Percentiles rank a stretch among this genome's conserved stretches.
phyloP scores from a whole-genome alignment of 129 eudicot species.

The Tagetes erecta region DNA sequence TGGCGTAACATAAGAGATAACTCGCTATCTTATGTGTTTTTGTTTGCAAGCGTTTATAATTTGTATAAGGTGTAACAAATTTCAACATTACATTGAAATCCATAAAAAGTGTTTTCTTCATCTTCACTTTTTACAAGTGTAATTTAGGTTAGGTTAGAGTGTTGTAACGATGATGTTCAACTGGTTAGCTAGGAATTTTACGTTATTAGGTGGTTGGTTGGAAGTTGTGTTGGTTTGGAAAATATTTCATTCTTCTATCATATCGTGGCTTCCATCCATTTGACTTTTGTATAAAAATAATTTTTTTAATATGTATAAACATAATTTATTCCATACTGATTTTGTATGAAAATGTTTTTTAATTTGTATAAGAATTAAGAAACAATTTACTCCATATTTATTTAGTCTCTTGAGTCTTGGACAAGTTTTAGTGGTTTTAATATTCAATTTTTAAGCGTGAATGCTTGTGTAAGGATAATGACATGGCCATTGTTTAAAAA shows the following conservation, averaged over 20 bases:
- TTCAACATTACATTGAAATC: too few species aligned
- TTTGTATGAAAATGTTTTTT: background rate
- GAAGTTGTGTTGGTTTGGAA: conserved; percentile 32
- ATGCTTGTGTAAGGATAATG: conserved; percentile 2
- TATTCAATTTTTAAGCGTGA: conserved; percentile 5
- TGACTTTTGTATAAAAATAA: conserved; percentile 19
- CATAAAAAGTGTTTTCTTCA: background rate
- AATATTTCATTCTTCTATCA: background rate
- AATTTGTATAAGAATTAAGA: background rate
- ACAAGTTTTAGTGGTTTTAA: background rate
- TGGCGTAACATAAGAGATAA: too few species aligned
- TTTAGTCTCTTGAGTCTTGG: background rate
- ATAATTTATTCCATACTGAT: background rate
- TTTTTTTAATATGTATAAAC: background rate
- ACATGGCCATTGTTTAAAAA: background rate
- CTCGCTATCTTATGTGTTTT: too few species aligned
- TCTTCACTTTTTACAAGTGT: conserved; percentile 2
- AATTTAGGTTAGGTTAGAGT: conserved; percentile 20
- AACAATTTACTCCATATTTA: background rate
- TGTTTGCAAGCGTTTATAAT: too few species aligned
- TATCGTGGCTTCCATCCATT: conserved; percentile 6
- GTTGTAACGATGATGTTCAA: conserved; percentile 16
- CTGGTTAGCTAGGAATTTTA: conserved; percentile 23
- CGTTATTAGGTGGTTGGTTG: conserved; percentile 22
- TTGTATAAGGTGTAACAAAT: too few species aligned